These are phyloP conservation scores for Zygosaccharomyces bisporus DNA, from an alignment of 805 yeast genomes.

Conservation along the genomic window DNA sequence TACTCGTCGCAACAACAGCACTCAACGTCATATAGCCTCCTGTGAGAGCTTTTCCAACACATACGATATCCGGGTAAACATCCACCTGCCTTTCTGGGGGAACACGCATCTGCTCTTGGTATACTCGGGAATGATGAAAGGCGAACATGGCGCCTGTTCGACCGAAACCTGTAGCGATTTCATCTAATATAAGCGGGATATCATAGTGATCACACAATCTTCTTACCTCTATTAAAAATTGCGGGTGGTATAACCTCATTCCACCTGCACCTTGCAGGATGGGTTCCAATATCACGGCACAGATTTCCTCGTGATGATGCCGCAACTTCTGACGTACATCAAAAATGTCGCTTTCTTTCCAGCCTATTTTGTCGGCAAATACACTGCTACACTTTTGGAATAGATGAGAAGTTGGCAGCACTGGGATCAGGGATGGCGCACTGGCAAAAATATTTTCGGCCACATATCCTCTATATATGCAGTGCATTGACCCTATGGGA, in stretches of 20 bases:
- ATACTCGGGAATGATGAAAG: conserved; percentile 32
- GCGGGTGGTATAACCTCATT: conserved; percentile 36
- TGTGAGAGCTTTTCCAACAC: conserved; percentile 29
- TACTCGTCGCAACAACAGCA: conserved; percentile 22
- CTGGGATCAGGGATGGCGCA: conserved; percentile 23
- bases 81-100: conserved; percentile 15
- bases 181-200: conserved; percentile 37
- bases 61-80: conserved; percentile 28
- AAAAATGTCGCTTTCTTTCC: conserved; percentile 28
- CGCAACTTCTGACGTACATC: conserved; percentile 31
- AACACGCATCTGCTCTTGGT: conserved; percentile 13
- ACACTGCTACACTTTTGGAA: conserved; percentile 5
- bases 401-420: conserved; percentile 17
- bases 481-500: conserved; percentile 35
- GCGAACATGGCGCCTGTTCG: conserved; percentile 39
- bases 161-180: conserved; percentile 39
- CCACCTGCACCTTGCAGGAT: conserved; percentile 42
- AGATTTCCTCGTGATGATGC: conserved; percentile 33
- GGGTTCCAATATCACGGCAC: conserved; percentile 39
- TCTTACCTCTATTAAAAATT: conserved; percentile 33
- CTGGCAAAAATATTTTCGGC: conserved; percentile 29
- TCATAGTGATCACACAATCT: conserved; percentile 34
- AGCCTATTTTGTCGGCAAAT: conserved; percentile 8
- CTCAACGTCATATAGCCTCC: conserved; percentile 31
- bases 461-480: conserved; percentile 33